A percentile compares a stretch with the other conserved stretches of the same genome.
These are phyloP conservation scores for Fusarium foetens DNA, from an alignment of 2,329 filamentous ascomycete species.

Conservation along the genomic window DNA sequence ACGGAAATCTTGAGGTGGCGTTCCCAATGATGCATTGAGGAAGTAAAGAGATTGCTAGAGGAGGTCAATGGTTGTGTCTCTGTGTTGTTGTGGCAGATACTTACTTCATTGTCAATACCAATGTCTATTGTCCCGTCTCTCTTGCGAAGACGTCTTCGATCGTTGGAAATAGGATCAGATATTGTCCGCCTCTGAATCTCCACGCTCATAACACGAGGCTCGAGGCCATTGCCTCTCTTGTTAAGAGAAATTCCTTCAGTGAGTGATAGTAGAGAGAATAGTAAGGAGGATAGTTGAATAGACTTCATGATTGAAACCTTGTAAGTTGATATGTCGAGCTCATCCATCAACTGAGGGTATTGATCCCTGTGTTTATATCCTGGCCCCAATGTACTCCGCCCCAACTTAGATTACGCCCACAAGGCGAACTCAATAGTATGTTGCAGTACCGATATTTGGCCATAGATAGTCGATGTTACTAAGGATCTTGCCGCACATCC, in stretches of 20 bases:
- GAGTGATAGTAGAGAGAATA: constrained; percentile 41
- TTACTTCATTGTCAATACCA: constrained; percentile 66
- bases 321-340: background rate
- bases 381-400: background rate
- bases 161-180: constrained; percentile 55
- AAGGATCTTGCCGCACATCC: constrained; percentile 25
- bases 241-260: constrained; percentile 45
- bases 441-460: background rate
- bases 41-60: constrained; percentile 70
- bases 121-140: constrained; percentile 56
- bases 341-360: background rate
- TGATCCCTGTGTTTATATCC: constrained; percentile 14
- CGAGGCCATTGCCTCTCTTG: constrained; percentile 44
- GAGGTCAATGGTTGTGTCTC: background rate
- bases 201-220: constrained; percentile 59
- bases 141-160: constrained; percentile 55
- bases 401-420: background rate
- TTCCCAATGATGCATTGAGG: constrained; percentile 71
- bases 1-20: constrained; percentile 65
- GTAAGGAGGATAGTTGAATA: constrained; percentile 40
- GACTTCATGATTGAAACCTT: constrained; percentile 51
- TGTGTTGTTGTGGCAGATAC: constrained; percentile 15
- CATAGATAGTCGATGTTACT: constrained; percentile 11
- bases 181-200: constrained; percentile 53
- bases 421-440: background rate